Base-by-base conservation (phyloP, 2,329 filamentous ascomycete species). In the Cytospora chrysosperma region DNA sequence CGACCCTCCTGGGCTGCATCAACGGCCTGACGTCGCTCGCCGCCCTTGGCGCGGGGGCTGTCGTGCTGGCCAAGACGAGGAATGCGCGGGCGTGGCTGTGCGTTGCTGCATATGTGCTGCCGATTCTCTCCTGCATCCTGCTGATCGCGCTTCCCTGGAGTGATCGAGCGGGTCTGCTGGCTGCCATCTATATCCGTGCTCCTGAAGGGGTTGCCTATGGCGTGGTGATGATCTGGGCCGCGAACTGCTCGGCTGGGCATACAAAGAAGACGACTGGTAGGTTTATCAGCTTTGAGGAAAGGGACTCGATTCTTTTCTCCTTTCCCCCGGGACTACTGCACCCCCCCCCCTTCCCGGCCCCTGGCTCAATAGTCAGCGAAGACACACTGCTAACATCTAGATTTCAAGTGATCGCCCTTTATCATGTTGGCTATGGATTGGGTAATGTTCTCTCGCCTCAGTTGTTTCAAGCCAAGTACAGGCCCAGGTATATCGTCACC, bases 201-300 rank as follows among this genome's bases (percentile, higher is more conserved):
- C 75, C 75, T 2, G 71, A 68, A 1, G 75, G 75, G 0, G 74
- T 77, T 34, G 73, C 74, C 3, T 76, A 77, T 59, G 72, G 72
- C 5, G 72, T 77, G 21, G 75, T 76, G 4, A 76, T 77, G 75
- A 73, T 76, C 6, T 75, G 73, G 74, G 75, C 73, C 26, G 73
- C 74, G 4, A 75, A 76, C 64, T 72, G 72, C 40, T 73, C 72
- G 1, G 73, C 73, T 1, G 73, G 75, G 2, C 75, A 76, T 61
- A 77, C 75, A 1, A 78, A 77, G 68, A 77, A 77, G 68, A 77
- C 75, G 2, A 75, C 75, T 0, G 62, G 62, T 64, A 15, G 51
- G 62, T 17, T 21, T n/a, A n/a, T n/a, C n/a, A n/a, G n/a, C n/a
- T n/a, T n/a, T n/a, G n/a, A n/a, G n/a, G n/a, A n/a, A n/a, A n/a